Evolutionary conservation across 805 yeast species (phyloP).

Genomic region (Saccharomycopsis selenospora): DNA sequence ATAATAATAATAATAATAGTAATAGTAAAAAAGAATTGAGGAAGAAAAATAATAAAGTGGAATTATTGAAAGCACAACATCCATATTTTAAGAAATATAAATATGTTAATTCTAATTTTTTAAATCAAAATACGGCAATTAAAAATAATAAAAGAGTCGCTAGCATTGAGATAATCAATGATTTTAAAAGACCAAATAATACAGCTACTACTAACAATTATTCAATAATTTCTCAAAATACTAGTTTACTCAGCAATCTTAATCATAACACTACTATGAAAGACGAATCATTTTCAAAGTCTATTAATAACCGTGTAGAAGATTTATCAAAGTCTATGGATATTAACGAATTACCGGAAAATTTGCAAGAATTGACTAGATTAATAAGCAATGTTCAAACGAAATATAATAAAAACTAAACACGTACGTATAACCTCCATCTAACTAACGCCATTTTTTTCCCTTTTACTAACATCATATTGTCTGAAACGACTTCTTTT

Average conservation of each 20-base stretch:
- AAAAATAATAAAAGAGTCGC: not conserved
- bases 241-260: not conserved
- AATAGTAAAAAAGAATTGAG: too few species aligned
- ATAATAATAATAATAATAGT: too few species aligned
- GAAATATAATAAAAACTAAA: not conserved
- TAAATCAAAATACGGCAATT: not conserved
- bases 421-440: too few species aligned
- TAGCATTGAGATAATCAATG: not conserved
- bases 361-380: not conserved
- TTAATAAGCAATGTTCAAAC: not conserved
- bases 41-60: too few species aligned
- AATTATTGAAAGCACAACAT: constrained; percentile 10
- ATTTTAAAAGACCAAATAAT: not conserved
- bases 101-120: constrained; percentile 1
- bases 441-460: too few species aligned
- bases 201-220: too few species aligned
- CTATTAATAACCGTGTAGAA: not conserved
- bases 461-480: too few species aligned
- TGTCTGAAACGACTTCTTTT: too few species aligned
- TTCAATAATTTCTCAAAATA: not conserved
- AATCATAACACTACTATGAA: too few species aligned
- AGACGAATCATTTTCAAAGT: too few species aligned
- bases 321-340: not conserved
- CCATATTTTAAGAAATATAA: constrained; percentile 16
- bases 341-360: not conserved